A percentile compares a stretch with the other conserved stretches of the same genome.
Conservation (phyloP, 192 early-diverging fungal genomes). For the Rhizoclosmatium globosum region DNA sequence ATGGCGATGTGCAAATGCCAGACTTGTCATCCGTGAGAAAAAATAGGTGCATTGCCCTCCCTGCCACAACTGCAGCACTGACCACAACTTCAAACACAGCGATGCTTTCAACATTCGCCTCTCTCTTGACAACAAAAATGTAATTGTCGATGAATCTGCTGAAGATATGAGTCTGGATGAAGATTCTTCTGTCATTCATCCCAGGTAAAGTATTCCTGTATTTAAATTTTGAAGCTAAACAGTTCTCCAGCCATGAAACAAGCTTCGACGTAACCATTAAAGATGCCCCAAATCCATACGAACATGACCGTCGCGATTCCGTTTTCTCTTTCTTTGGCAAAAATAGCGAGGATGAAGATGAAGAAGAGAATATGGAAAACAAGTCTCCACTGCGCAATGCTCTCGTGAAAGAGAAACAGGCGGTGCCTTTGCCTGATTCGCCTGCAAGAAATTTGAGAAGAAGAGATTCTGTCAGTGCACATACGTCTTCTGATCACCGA, state of each 20-base stretch:
- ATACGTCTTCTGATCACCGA: too few relatives aligned
- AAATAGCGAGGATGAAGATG: not conserved
- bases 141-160: not conserved
- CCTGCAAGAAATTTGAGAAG: too few relatives aligned
- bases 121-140: not conserved
- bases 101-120: slow-evolving; percentile 25
- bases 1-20: slow-evolving; percentile 3
- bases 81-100: not conserved
- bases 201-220: not conserved
- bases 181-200: not conserved
- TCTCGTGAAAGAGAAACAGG: not conserved
- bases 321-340: slow-evolving; percentile 14
- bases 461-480: too few relatives aligned
- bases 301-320: not conserved
- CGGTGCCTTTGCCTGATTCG: not conserved
- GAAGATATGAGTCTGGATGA: slow-evolving; percentile 21
- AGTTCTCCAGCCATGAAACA: not conserved
- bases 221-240: not conserved
- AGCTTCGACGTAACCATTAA: slow-evolving; percentile 37
- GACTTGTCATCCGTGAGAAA: slow-evolving; percentile 26
- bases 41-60: slow-evolving; percentile 6
- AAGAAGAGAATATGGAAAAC: slow-evolving; percentile 12
- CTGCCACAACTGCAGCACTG: not conserved
- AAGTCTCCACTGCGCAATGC: not conserved
- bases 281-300: slow-evolving; percentile 6